These are phyloP conservation scores for Pichia sp. DNA, from an alignment of 1,139 yeast genomes.

Conservation along the genomic window DNA sequence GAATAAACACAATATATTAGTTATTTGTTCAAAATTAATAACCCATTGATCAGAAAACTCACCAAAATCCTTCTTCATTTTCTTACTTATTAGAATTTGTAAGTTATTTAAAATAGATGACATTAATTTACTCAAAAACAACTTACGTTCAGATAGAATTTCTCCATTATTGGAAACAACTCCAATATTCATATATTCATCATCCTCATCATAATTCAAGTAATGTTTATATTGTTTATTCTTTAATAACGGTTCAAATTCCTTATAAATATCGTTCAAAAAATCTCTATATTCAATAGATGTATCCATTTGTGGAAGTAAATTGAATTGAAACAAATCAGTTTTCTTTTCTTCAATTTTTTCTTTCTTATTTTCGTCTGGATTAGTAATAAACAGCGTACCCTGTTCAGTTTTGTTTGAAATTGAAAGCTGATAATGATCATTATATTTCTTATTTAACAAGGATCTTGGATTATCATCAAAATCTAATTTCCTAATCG, in stretches of 20 bases:
- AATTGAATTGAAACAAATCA: conserved; percentile 34
- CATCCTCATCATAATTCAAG: conserved; percentile 14
- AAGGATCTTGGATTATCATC: conserved; percentile 22
- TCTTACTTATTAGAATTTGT: conserved; percentile 19
- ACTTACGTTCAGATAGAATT: conserved; percentile 15
- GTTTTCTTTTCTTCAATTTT: conserved; percentile 23
- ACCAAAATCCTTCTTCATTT: conserved; percentile 13
- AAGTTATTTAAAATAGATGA: conserved; percentile 18
- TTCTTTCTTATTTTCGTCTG: not conserved
- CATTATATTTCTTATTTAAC: not conserved
- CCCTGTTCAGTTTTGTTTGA: conserved; percentile 8
- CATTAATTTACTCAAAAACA: conserved; percentile 19
- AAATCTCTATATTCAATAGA: conserved; percentile 34
- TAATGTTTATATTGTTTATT: conserved; percentile 23
- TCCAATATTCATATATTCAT: conserved; percentile 25
- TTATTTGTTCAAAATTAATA: conserved; percentile 41
- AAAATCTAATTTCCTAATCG: conserved; percentile 32
- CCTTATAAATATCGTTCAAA: conserved; percentile 22
- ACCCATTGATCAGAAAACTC: conserved; percentile 21
- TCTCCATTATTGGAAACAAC: conserved; percentile 23
- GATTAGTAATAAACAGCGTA: conserved; percentile 3
- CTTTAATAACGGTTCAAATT: conserved; percentile 26
- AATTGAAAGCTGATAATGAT: conserved; percentile 5
- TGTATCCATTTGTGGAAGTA: conserved; percentile 33
- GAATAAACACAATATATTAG: conserved; percentile 51